These are phyloP conservation scores for Nicotiana noctiflora DNA, from an alignment of 257 asterid species.

Conservation along the genomic window DNA sequence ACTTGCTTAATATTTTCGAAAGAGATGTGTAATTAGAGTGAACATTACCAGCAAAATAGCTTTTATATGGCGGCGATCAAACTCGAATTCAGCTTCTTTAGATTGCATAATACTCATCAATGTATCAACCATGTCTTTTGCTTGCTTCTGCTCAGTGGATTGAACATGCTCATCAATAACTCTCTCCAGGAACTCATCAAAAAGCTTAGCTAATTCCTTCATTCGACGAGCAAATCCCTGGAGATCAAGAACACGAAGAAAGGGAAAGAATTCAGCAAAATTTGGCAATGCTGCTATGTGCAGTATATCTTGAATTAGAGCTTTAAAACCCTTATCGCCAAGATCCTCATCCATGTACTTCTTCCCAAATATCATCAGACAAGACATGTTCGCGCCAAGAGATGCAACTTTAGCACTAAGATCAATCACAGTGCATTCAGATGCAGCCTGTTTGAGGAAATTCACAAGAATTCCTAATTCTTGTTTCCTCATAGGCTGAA, in stretches of 20 bases:
- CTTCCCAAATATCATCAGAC: conserved; percentile 6
- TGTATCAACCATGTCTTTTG: background rate
- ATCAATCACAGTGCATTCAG: background rate
- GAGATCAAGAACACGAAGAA: conserved; percentile 2
- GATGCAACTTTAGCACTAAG: background rate
- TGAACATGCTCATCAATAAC: conserved; percentile 9
- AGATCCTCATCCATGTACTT: conserved; percentile 4
- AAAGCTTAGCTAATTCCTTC: conserved; percentile 6
- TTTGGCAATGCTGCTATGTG: background rate
- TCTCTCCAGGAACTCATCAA: conserved; percentile 16
- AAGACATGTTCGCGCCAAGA: background rate
- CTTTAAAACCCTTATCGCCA: background rate
- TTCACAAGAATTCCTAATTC: background rate
- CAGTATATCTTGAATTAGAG: background rate
- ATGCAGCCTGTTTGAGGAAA: background rate
- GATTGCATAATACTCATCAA: conserved; percentile 1
- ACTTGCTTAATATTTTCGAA: too few relatives aligned
- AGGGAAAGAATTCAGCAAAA: conserved; percentile 8
- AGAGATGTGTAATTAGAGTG: background rate
- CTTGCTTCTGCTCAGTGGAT: background rate
- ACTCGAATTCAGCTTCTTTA: conserved; percentile 5
- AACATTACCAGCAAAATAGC: background rate
- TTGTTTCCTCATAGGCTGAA: conserved; percentile 11
- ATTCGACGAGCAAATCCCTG: conserved; percentile 11
- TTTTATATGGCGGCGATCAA: conserved; percentile 7